Evolutionary conservation across 345 rosid species (phyloP), one percentile per base, ranked within the genome.

Genomic region (Eucalyptus curtisii): DNA sequence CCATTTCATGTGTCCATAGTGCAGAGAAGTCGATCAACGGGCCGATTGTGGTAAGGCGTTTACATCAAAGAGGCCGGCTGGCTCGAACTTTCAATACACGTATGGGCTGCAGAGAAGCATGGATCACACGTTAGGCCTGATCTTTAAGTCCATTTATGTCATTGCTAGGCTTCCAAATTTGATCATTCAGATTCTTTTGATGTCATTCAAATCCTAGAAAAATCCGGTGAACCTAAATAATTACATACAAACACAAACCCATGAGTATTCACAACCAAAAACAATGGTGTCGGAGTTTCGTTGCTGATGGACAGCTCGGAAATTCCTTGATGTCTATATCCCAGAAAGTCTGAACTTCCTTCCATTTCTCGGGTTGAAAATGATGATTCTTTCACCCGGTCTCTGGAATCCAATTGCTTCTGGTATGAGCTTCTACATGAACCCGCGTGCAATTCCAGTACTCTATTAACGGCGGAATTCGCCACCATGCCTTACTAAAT

Each of bases 1-100:
- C 68, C 31, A 59, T 27, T 11, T 59, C 33, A 27, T 6, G 16
- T 61, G 17, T 61, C 68, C 64, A 11, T 25, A 12, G 13, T 27
- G 68, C 68, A 30, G 6, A 61, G 15, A 30, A 61, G 68, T 61
- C 68, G 33, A 61, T 13, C 7, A 61, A 61, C 8, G 0, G 68
- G 31, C 68, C 8, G 0, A 61, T 2, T 57, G 64, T 25, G 31
- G 15, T 61, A 59, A 27, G 0, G 16, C 68, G 3, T 12, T 7
- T 0, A 12, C 16, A 59, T 25, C 31, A 59, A 59, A 59, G n/a
- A 12, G 15, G 16, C 31, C 1, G 31, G 31, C 68, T 1, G 33
- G 68, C 16, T 27, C 14, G 33, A 27, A 61, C 68, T 61, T 61
- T 61, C 68, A 6, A 27, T 0, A 61, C 31, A 0, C 68, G 30